A percentile compares a stretch with the other conserved stretches of the same genome.
Conservation (phyloP, 2,329 filamentous ascomycete species). For the Beauveria sp. region DNA sequence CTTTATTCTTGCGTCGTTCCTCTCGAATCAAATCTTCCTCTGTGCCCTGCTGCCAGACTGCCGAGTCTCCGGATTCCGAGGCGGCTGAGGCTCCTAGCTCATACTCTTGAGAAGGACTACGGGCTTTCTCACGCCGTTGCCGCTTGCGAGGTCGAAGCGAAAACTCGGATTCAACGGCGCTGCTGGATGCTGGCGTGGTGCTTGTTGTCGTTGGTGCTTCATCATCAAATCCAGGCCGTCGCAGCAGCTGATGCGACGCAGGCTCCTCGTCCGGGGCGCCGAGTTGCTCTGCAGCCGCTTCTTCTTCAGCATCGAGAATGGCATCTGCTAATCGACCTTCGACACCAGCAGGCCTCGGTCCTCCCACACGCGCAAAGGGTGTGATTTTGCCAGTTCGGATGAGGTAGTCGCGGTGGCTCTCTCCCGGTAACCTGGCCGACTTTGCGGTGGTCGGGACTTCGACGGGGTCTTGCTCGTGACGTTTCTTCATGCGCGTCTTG, state of each 20-base stretch:
- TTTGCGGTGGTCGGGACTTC: constrained; percentile 36
- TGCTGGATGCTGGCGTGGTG: constrained; percentile 12
- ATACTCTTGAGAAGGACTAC: constrained; percentile 41
- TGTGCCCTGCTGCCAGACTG: constrained; percentile 30
- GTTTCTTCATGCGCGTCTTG: constrained; percentile 67
- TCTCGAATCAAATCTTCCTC: constrained; percentile 32
- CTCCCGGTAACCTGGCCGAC: constrained; percentile 61
- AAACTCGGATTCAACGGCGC: constrained; percentile 43
- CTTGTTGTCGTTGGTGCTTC: constrained; percentile 16
- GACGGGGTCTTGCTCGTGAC: constrained; percentile 49
- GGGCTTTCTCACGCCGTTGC: constrained; percentile 28
- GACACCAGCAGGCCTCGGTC: constrained; percentile 51
- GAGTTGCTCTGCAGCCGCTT: constrained; percentile 38
- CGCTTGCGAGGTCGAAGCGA: constrained; percentile 53
- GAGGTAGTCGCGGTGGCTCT: constrained; percentile 80
- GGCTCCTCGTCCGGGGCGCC: constrained; percentile 37
- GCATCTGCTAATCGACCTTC: constrained; percentile 68
- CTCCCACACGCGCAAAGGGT: constrained; percentile 75
- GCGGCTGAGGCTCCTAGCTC: constrained; percentile 25
- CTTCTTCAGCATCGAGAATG: constrained; percentile 75
- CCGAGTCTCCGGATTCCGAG: constrained; percentile 27
- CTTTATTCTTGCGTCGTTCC: constrained; percentile 34
- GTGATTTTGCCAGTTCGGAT: constrained; percentile 97
- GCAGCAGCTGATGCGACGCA: constrained; percentile 63
- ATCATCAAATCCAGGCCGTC: constrained; percentile 61